A percentile compares a stretch with the other conserved stretches of the same genome.
Evolutionary conservation across 371 early-diverging fungal genomes (phyloP).

Genomic region (Rhizopus microsporus): DNA sequence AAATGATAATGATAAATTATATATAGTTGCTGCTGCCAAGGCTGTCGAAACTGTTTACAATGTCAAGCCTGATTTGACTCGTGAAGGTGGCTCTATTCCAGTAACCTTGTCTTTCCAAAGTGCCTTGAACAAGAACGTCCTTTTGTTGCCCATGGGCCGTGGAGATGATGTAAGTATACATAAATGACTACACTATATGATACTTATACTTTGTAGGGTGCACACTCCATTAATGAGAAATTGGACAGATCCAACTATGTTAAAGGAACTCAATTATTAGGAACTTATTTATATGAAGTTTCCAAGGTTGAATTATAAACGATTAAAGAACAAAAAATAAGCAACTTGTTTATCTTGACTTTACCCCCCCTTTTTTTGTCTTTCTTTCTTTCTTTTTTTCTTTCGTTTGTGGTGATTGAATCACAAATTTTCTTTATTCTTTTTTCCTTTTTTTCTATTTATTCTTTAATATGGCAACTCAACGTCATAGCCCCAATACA

Average conservation of each 20-base stretch:
- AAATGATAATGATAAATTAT: background rate
- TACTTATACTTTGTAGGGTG: constrained; percentile 61
- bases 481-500: background rate
- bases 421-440: too few species aligned
- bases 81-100: constrained; percentile 98
- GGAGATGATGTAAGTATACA: constrained; percentile 70
- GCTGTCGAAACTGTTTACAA: constrained; percentile 90
- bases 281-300: constrained; percentile 88
- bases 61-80: constrained; percentile 91
- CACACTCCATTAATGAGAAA: constrained; percentile 97
- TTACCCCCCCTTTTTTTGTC: background rate
- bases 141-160: constrained; percentile 92
- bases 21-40: constrained; percentile 77
- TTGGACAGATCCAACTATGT: constrained; percentile 91
- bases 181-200: background rate
- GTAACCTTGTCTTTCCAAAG: constrained; percentile 97
- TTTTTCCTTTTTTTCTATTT: too few species aligned
- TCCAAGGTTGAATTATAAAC: constrained; percentile 44
- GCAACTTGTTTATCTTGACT: background rate
- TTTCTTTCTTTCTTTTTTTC: constrained; percentile 1
- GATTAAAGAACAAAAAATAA: constrained; percentile 6
- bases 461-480: background rate
- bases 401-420: background rate
- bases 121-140: constrained; percentile 85
- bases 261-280: constrained; percentile 91